A percentile compares a stretch with the other conserved stretches of the same genome.
phyloP scores from a whole-genome alignment of 83 land plant species.

The Picea engelmannii region DNA sequence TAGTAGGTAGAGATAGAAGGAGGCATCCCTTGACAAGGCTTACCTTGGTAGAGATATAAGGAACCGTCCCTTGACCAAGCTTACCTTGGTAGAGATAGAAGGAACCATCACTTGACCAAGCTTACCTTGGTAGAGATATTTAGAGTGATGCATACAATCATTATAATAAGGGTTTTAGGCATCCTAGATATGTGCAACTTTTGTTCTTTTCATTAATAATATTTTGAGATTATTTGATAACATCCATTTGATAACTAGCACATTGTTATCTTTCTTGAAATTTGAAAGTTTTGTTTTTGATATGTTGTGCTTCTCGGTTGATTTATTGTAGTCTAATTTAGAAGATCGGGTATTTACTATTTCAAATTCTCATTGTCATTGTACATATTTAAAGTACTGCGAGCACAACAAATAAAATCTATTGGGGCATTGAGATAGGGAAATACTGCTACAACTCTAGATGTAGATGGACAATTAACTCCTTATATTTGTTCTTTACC shows the following conservation, averaged over 20 bases:
- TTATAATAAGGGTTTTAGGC: conserved; percentile 49
- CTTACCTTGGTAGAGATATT: background rate
- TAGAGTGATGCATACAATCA: conserved; percentile 49
- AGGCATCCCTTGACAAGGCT: too few species aligned
- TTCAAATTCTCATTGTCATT: background rate
- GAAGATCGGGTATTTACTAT: conserved; percentile 8
- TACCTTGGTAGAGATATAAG: too few species aligned
- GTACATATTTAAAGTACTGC: conserved; percentile 22
- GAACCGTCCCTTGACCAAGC: too few species aligned
- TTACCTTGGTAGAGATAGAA: too few species aligned
- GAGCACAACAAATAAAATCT: conserved; percentile 48
- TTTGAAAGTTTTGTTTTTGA: background rate
- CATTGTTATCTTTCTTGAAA: background rate
- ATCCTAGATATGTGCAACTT: conserved; percentile 44
- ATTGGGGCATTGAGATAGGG: conserved; percentile 22
- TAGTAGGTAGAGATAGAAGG: too few species aligned
- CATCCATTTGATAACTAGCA: background rate
- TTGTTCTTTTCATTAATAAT: too few species aligned
- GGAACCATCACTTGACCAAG: too few species aligned
- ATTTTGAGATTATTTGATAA: background rate
- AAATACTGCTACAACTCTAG: conserved; percentile 22
- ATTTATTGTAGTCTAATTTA: background rate
- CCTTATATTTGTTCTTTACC: background rate
- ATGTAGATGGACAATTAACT: conserved; percentile 34
- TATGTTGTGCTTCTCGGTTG: background rate